These are phyloP conservation scores for Sarocladiaceae sp. DNA, from an alignment of 2,329 filamentous ascomycete genomes.

Conservation along the genomic window DNA sequence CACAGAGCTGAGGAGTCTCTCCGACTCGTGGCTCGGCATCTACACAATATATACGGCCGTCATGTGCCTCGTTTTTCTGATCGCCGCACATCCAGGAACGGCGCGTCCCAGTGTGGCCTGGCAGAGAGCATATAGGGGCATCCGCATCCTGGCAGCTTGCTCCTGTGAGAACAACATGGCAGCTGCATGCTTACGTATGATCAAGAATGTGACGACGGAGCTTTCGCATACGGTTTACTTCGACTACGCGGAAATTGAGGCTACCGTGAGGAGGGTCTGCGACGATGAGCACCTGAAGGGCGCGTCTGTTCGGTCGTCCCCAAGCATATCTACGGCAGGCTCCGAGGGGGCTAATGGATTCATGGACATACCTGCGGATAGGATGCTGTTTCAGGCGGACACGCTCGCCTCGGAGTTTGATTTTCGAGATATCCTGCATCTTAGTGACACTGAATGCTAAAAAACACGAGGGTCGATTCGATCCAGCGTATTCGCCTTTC, in stretches of 20 bases:
- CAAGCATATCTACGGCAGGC: background rate
- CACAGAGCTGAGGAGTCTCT: background rate
- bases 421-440: conserved; percentile 7
- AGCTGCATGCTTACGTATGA: conserved; percentile 3
- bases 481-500: no score
- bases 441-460: conserved; percentile 6
- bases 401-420: conserved; percentile 6
- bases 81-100: conserved; percentile 10
- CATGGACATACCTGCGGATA: conserved; percentile 9
- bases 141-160: conserved; percentile 6
- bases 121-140: conserved; percentile 9
- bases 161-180: conserved; percentile 8
- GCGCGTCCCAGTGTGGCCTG: conserved; percentile 10
- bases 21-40: conserved; percentile 8
- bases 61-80: conserved; percentile 10
- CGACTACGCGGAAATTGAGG: conserved; percentile 2
- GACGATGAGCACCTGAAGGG: background rate
- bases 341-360: background rate
- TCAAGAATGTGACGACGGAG: conserved; percentile 2
- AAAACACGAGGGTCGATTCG: no score
- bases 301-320: background rate
- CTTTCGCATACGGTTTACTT: conserved; percentile 8
- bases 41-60: conserved; percentile 9
- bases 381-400: conserved; percentile 11
- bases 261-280: background rate